Base-by-base conservation (phyloP, 2,329 filamentous ascomycete genomes). In the Gliomastix tumulicola region DNA sequence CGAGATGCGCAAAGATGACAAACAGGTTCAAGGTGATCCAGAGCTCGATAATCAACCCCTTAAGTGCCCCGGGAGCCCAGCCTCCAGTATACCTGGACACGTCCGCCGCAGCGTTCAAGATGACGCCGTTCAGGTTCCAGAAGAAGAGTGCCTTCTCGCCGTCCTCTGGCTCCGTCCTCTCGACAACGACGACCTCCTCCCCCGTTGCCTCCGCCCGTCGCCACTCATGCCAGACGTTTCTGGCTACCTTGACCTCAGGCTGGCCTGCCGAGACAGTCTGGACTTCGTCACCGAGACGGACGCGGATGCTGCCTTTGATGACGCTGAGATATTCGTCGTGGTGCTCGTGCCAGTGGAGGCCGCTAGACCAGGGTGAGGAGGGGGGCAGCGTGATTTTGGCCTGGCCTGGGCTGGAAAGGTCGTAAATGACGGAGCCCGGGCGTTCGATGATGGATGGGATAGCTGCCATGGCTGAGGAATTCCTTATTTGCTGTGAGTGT, bases 121-220 rank as follows among this genome's bases (percentile, higher is more conserved):
- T 51, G 4, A 65, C 49, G 0, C 61, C 61, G 30, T 71, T 71
- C 19, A 72, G 38, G 35, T 71, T 71, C 54, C 66, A 63, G 43
- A 72, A 73, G 48, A 73, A 72, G 0, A 68, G 41, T 3, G 62
- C 55, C 46, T 73, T 73, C 10, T 55, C 45, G 0, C 63, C 57
- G 36, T 71, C 68, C 6, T 38, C 49, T 0, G 68, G 69, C 13
- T 64, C 59, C 1, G 68, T 72, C 49, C 65, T 59, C 47, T 72
- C 69, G 0, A 69, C 65, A 3, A 71, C 37, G 2, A 56, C 49
- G 0, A 66, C 60, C 3, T 61, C 57, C 3, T 61, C 57, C 7
- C 48, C 54, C 0, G 50, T 43, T 1, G 40, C 30, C 3, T 53
- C 50, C 1, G 59, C 63, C 6, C 66, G 59, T n/a, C 55, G 49